These are phyloP conservation scores for Heritiera fomes DNA, from an alignment of 345 rosid species.

Conservation along the genomic window DNA sequence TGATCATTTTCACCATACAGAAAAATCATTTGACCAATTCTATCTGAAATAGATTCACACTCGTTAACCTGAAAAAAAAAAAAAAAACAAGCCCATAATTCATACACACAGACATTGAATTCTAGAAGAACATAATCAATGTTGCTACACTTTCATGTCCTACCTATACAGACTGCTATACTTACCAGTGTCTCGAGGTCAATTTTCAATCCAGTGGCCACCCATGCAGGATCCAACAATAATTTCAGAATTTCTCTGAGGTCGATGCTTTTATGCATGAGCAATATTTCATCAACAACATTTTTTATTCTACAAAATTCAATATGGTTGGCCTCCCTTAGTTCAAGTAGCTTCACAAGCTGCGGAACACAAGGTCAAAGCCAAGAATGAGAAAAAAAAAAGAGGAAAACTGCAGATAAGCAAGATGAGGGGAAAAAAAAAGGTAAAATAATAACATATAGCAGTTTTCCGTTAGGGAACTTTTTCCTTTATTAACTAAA, in stretches of 20 bases:
- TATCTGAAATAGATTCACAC: constrained; percentile 65
- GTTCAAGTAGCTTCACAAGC: constrained; percentile 98
- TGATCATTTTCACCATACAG: constrained; percentile 69
- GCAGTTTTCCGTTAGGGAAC: background rate
- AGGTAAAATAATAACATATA: background rate
- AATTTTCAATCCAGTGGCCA: constrained; percentile 88
- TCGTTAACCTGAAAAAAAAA: constrained; percentile 59
- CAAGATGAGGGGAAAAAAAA: background rate
- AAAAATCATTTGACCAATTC: constrained; percentile 70
- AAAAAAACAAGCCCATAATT: constrained; percentile 14
- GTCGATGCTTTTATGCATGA: constrained; percentile 60
- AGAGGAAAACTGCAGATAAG: constrained; percentile 2
- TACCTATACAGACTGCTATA: background rate
- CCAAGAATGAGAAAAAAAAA: constrained; percentile 20
- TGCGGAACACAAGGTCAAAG: constrained; percentile 37
- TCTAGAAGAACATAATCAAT: background rate
- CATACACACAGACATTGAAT: background rate
- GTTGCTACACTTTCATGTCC: background rate
- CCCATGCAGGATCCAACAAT: constrained; percentile 93
- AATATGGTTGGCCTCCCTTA: constrained; percentile 87
- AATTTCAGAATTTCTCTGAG: constrained; percentile 68
- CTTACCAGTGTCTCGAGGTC: constrained; percentile 82
- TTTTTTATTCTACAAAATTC: constrained; percentile 87
- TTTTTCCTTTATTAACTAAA: background rate
- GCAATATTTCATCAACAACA: constrained; percentile 80